A percentile compares a stretch with the other conserved stretches of the same genome.
Conservation (phyloP, 2,329 filamentous ascomycete genomes). For the Onygenales sp. region DNA sequence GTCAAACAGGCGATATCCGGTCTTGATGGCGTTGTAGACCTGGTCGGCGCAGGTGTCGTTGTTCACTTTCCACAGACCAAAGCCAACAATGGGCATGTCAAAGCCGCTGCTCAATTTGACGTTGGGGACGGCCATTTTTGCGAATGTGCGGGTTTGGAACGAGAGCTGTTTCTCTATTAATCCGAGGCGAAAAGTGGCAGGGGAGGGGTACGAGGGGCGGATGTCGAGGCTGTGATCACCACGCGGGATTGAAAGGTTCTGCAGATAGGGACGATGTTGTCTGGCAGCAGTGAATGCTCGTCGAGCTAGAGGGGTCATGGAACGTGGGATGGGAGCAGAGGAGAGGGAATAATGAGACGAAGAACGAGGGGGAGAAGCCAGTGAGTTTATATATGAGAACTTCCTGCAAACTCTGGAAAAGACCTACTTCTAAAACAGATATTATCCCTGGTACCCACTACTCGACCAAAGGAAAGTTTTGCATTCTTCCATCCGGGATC, state of each 20-base stretch:
- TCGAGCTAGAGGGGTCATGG: background rate
- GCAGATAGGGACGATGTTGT: background rate
- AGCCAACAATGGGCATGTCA: slow-evolving; percentile 36
- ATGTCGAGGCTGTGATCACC: background rate
- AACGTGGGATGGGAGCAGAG: background rate
- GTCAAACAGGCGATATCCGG: slow-evolving; percentile 52
- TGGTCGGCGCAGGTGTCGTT: slow-evolving; percentile 63
- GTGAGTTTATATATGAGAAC: background rate
- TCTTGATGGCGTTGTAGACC: slow-evolving; percentile 63
- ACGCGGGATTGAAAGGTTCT: background rate
- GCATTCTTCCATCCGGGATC: background rate
- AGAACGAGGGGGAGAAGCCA: background rate
- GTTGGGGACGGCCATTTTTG: slow-evolving; percentile 14
- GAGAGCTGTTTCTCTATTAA: background rate
- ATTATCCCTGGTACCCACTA: background rate
- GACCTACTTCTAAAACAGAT: background rate
- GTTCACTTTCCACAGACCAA: slow-evolving; percentile 69
- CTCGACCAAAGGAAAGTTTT: background rate
- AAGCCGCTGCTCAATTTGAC: slow-evolving; percentile 19
- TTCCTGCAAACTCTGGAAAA: background rate
- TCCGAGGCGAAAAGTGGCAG: background rate
- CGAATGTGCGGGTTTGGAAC: background rate
- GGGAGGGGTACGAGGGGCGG: too few species aligned
- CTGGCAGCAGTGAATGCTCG: background rate
- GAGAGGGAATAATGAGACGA: background rate